Evolutionary conservation across 768 basidiomycete genomes (phyloP), one percentile per base, ranked within the genome.

Genomic region (Podaxis sp.): DNA sequence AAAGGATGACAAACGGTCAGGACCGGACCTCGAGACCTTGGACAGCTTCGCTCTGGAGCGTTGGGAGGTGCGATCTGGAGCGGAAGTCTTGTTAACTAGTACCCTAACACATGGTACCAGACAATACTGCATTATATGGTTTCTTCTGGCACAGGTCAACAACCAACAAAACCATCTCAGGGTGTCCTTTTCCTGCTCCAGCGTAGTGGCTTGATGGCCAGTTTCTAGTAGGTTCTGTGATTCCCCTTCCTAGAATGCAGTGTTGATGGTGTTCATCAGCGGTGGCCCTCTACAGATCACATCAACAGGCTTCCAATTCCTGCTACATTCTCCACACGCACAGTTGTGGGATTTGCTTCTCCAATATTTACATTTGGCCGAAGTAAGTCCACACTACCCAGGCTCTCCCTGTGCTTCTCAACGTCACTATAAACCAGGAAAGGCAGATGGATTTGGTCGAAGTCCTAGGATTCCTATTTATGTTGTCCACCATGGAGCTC

Each of bases 111-210:
- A 64, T 56, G 65, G 46, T 51, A 30, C 33, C 65, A 99, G 95
- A 95, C 94, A 0, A 96, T 99, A 69, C 82, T 99, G 49, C 95
- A 98, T 75, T 99, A 93, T 71, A 97, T 99, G 95, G 97, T 99
- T 3, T 95, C 93, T 8, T 96, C 91, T 36, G 92, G 88, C 12
- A 87, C 85, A 30, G 92, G 87, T n/a, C 86, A 91, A 71, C 78
- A 83, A 40, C 85, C 90, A 26, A 77, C 87, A 7, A 86, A 84
- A 71, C 94, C 95, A 5, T 91, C 91, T 0, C 85, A 87, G 65
- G 91, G 88, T 20, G 95, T 99, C 13, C 78, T 96, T 8, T 90
- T 86, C 70, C 82, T 99, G 6, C 80, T 99, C 2, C 82, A 91
- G 68, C 80, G 88, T 44, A 95, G 93, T 72, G 91, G 90, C 17